A percentile compares a stretch with the other conserved stretches of the same genome.
These are phyloP conservation scores for Hyparrhenia diplandra DNA, from an alignment of 176 grass and related monocot genomes.

Conservation along the genomic window DNA sequence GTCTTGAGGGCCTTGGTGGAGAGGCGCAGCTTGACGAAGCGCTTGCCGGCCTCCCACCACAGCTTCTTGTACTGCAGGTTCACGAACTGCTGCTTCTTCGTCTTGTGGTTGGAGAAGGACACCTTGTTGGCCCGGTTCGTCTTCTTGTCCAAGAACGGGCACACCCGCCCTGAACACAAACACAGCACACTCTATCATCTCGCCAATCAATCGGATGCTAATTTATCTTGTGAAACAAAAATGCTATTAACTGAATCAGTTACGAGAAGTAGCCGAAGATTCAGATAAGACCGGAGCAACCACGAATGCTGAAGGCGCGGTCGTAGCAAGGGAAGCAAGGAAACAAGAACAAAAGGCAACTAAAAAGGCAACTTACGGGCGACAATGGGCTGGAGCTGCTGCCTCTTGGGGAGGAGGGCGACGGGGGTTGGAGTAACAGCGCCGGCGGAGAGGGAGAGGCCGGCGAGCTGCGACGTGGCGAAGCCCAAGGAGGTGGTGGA, in stretches of 20 bases:
- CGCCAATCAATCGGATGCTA: background rate
- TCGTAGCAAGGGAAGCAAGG: background rate
- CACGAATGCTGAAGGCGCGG: background rate
- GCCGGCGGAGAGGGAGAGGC: constrained; percentile 31
- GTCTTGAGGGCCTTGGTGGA: constrained; percentile 86
- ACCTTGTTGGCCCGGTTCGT: constrained; percentile 79
- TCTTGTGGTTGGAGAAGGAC: constrained; percentile 87
- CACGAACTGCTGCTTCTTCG: constrained; percentile 90
- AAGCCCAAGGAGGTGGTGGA: constrained; percentile 32
- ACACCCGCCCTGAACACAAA: constrained; percentile 46
- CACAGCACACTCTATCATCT: background rate
- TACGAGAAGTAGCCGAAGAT: background rate
- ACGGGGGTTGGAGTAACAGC: background rate
- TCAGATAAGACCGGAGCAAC: background rate
- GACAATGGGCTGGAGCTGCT: constrained; percentile 34
- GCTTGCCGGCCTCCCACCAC: constrained; percentile 88
- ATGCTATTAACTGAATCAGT: background rate
- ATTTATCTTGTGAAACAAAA: background rate
- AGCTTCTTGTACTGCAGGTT: constrained; percentile 92
- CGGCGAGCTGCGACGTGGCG: constrained; percentile 38
- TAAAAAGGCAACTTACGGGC: constrained; percentile 23
- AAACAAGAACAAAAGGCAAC: background rate
- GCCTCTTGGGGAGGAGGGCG: constrained; percentile 1
- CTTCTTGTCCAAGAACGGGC: constrained; percentile 77
- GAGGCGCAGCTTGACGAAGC: constrained; percentile 71